Percentiles rank a stretch among this genome's conserved stretches.
Conservation (phyloP, 805 yeast genomes). For the Saccharomycopsis sp. region DNA sequence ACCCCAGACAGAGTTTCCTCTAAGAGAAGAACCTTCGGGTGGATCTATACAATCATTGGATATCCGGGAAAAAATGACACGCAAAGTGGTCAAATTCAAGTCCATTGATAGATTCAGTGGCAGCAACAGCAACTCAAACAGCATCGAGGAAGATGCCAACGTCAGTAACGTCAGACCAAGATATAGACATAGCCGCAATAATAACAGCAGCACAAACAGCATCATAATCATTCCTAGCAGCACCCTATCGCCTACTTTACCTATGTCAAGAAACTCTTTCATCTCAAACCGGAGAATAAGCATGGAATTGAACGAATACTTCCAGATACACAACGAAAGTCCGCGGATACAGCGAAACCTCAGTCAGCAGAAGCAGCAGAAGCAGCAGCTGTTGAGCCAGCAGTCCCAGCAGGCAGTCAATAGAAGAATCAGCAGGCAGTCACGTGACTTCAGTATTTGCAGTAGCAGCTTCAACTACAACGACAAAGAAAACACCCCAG, state of each 20-base stretch:
- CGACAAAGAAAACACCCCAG: neutral
- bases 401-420: neutral
- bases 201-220: neutral
- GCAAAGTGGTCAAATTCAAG: constrained; percentile 16
- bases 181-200: neutral
- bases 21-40: neutral
- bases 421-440: too few species aligned
- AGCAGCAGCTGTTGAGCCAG: neutral
- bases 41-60: neutral
- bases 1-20: neutral
- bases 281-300: neutral
- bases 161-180: neutral
- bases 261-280: neutral
- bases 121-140: neutral
- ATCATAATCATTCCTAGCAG: neutral
- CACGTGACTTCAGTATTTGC: too few species aligned
- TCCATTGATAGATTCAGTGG: constrained; percentile 15
- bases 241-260: neutral
- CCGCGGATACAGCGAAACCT: neutral
- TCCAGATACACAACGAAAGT: neutral
- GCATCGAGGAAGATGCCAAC: neutral
- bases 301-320: neutral
- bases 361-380: neutral
- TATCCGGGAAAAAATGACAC: neutral
- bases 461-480: neutral